Evolutionary conservation across 169 alveolate genomes (phyloP), one percentile per base, ranked within the genome.

Genomic region (Cryptosporidium muris): DNA sequence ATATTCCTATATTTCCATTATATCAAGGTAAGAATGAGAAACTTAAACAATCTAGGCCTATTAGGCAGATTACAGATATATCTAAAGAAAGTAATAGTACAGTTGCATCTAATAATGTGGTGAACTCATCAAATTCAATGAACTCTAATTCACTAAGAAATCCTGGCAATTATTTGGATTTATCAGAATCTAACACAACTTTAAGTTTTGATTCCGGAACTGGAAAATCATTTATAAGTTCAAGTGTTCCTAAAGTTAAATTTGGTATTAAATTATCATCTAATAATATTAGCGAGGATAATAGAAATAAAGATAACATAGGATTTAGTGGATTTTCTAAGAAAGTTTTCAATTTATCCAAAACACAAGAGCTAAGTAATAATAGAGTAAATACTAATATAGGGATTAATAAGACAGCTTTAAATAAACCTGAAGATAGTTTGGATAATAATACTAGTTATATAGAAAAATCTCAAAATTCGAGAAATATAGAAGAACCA

Each of bases 1-100:
- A 74, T 9, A 11, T 74, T 54, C 85, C 85, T 12, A 48, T 74
- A 7, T 74, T 74, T 47, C 85, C 85, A 25, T 68, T 54, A 8
- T 74, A 74, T 42, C 85, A 58, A 74, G 60, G 68, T 63, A 74
- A 60, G 36, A 56, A 40, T 43, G 85, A 74, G 4, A 64, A 47
- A 34, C 54, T 6, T 11, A 64, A 14, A 47, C 37, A 37, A 25
- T 25, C 25, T 25, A 25, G 25, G 25, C 25, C 25, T 64, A 12
- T n/a, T n/a, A 64, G 43, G 16, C 65, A n/a, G 65, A n/a, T 8
- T 56, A 12, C 14, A n/a, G 65, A 34, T 4, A 38, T 34, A 16
- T 5, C 40, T 16, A 60, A 60, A 7, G 16, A 54, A 5, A 14
- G 25, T 16, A 25, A 25, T 25, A 1, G 38, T 60, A 60, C 5